Evolutionary conservation across 225 moss, liverwort and hornwort genomes (phyloP).

Genomic region (Asterella californica): DNA sequence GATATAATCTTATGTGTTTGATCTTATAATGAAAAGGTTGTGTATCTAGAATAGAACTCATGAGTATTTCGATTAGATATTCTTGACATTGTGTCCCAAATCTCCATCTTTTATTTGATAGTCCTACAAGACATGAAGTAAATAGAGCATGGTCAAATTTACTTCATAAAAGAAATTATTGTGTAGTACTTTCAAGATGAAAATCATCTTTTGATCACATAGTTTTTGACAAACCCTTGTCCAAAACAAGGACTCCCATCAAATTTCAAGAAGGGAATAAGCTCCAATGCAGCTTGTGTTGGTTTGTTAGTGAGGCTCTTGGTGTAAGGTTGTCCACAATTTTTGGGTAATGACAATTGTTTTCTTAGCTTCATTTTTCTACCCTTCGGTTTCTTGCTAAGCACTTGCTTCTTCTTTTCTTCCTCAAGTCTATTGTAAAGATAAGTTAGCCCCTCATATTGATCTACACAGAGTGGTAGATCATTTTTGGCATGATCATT

Average conservation of each 20-base stretch:
- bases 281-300: constrained; percentile 10
- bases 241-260: constrained; percentile 25
- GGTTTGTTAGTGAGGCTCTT: constrained; percentile 8
- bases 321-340: neutral
- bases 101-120: too few species aligned
- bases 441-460: constrained; percentile 5
- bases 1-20: too few species aligned
- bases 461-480: neutral
- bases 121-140: too few species aligned
- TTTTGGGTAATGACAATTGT: neutral
- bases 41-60: too few species aligned
- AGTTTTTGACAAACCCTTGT: neutral
- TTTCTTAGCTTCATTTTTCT: neutral
- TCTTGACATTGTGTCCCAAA: too few species aligned
- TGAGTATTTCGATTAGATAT: too few species aligned
- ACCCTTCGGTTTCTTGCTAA: neutral
- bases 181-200: too few species aligned
- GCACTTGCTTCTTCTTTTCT: constrained; percentile 11
- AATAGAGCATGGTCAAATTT: too few species aligned
- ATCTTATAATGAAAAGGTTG: too few species aligned
- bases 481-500: neutral
- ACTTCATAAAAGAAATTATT: too few species aligned
- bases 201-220: constrained; percentile 20
- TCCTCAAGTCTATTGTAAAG: constrained; percentile 11
- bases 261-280: constrained; percentile 22